Evolutionary conservation across 257 asterid genomes (phyloP).

Genomic region (Solanum sparsipilum): DNA sequence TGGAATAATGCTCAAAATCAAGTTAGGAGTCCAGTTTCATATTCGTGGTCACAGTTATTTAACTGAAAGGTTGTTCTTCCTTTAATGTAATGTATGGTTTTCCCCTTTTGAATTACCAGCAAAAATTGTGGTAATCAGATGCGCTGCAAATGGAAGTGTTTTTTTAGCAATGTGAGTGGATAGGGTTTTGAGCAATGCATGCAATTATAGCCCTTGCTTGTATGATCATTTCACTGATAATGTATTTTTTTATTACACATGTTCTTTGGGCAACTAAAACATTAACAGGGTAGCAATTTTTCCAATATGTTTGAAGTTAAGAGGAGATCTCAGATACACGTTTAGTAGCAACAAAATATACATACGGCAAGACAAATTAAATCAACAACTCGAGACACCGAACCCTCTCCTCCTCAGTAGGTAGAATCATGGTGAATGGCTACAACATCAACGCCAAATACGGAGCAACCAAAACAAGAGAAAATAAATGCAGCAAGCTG

Average conservation of each 20-base stretch:
- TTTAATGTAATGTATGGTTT: not conserved
- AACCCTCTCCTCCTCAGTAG: too few relatives aligned
- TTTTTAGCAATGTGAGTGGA: not conserved
- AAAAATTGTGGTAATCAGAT: not conserved
- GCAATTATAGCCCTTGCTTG: not conserved
- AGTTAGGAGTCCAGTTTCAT: conserved; percentile 69
- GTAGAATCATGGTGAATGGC: not conserved
- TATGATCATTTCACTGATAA: not conserved
- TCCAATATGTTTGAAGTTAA: not conserved
- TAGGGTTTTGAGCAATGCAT: not conserved
- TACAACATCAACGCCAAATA: not conserved
- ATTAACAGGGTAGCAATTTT: not conserved
- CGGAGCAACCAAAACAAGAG: not conserved
- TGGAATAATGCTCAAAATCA: conserved; percentile 51
- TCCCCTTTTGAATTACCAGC: not conserved
- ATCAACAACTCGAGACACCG: not conserved
- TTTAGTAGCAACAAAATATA: not conserved
- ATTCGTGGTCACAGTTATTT: conserved; percentile 35
- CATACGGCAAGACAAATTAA: not conserved
- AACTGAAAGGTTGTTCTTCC: not conserved
- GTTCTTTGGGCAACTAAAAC: too few relatives aligned
- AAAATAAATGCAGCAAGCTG: too few relatives aligned
- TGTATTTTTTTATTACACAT: too few relatives aligned
- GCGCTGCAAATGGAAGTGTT: not conserved
- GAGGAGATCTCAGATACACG: not conserved